These are phyloP conservation scores for Plasmodium berghei DNA, from an alignment of 169 alveolate genomes.

Conservation along the genomic window DNA sequence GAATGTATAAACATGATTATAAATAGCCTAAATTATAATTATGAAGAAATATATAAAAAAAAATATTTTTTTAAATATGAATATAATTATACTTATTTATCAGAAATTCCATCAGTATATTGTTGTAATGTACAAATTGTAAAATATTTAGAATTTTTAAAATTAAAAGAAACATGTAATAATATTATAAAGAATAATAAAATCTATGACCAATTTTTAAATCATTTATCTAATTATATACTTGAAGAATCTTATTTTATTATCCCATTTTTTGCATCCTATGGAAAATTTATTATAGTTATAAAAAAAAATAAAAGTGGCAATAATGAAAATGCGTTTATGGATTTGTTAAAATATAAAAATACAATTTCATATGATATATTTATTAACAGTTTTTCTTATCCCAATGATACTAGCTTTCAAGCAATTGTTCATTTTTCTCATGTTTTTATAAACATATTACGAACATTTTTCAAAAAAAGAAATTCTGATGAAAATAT, in stretches of 20 bases:
- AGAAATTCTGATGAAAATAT: constrained; percentile 59
- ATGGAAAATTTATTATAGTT: constrained; percentile 71
- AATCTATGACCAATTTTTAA: constrained; percentile 35
- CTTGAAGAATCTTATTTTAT: constrained; percentile 60
- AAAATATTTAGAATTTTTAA: constrained; percentile 59
- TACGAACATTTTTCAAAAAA: constrained; percentile 33
- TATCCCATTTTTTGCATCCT: constrained; percentile 68
- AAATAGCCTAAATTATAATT: constrained; percentile 41
- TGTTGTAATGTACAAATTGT: constrained; percentile 63
- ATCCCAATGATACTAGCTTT: constrained; percentile 64
- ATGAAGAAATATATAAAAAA: constrained; percentile 45
- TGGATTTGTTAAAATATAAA: constrained; percentile 27
- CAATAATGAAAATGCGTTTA: background rate
- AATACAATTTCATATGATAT: constrained; percentile 48
- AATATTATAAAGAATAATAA: constrained; percentile 53
- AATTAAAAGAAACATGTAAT: constrained; percentile 67
- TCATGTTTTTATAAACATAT: constrained; percentile 42
- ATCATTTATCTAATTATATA: constrained; percentile 45
- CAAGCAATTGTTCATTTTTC: constrained; percentile 75
- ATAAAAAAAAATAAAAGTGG: constrained; percentile 33
- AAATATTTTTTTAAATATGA: constrained; percentile 50
- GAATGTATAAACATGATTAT: constrained; percentile 64
- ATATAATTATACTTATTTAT: constrained; percentile 27
- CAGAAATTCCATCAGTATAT: constrained; percentile 36
- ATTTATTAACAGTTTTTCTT: constrained; percentile 65